These are phyloP conservation scores for Vigna hirtella DNA, from an alignment of 306 rosid genomes.

Conservation along the genomic window DNA sequence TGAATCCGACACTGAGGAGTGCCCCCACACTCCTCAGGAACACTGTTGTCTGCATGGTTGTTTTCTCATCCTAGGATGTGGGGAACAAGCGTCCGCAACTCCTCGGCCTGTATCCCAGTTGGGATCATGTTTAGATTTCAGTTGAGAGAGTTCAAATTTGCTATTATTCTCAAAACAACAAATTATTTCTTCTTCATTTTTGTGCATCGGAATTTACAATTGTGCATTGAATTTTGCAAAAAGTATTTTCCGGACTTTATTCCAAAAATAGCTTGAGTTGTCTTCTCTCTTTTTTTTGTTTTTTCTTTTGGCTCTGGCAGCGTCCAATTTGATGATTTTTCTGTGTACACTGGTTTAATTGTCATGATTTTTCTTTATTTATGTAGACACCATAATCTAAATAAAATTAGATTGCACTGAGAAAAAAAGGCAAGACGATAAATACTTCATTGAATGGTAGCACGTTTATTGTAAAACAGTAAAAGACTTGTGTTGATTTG, in stretches of 20 bases:
- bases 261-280: not conserved
- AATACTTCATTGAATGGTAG: slow-evolving; percentile 21
- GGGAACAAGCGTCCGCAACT: slow-evolving; percentile 16
- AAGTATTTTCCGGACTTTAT: not conserved
- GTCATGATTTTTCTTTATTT: slow-evolving; percentile 5
- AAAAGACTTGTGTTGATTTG: slow-evolving; percentile 17
- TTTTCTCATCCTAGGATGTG: not conserved
- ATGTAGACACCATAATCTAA: not conserved
- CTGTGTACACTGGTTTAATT: slow-evolving; percentile 6
- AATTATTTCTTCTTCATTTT: not conserved
- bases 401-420: not conserved
- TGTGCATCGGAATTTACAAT: not conserved
- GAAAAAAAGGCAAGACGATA: slow-evolving; percentile 21
- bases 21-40: not conserved
- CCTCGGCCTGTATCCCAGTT: not conserved
- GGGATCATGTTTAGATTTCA: not conserved
- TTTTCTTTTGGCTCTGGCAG: slow-evolving; percentile 19
- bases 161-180: not conserved
- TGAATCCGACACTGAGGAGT: not conserved
- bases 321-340: slow-evolving; percentile 15
- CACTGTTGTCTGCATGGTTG: not conserved
- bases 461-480: slow-evolving; percentile 20
- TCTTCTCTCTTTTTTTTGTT: not conserved
- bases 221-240: not conserved
- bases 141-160: not conserved